Conservation (phyloP, 2,329 filamentous ascomycete species). For the Grosmannia clavigera region DNA sequence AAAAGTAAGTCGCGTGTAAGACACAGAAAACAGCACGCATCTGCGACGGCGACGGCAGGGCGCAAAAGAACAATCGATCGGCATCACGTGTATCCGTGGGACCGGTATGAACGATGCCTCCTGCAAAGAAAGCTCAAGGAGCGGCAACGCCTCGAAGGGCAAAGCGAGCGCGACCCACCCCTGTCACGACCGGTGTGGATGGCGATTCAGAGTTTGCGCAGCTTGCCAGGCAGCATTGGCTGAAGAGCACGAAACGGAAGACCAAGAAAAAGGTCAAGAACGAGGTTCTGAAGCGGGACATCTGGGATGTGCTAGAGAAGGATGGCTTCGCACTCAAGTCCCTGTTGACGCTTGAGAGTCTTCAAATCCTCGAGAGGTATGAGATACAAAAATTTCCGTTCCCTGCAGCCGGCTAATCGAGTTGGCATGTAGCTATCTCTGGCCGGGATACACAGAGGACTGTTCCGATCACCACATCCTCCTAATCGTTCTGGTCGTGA, state of each 20-base stretch:
- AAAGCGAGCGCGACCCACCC: slow-evolving; percentile 16
- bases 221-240: slow-evolving; percentile 76
- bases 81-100: neutral
- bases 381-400: slow-evolving; percentile 6
- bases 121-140: slow-evolving; percentile 47
- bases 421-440: slow-evolving; percentile 56
- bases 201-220: slow-evolving; percentile 61
- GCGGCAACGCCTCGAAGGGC: slow-evolving; percentile 30
- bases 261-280: slow-evolving; percentile 65
- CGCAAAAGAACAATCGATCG: neutral
- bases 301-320: slow-evolving; percentile 81
- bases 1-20: neutral
- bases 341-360: slow-evolving; percentile 71
- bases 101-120: slow-evolving; percentile 33
- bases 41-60: neutral
- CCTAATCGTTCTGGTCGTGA: slow-evolving; percentile 72
- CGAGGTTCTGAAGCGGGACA: slow-evolving; percentile 70
- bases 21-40: neutral
- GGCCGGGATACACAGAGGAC: slow-evolving; percentile 83
- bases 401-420: neutral
- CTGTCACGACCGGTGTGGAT: slow-evolving; percentile 47
- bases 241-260: slow-evolving; percentile 49
- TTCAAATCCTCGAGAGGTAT: slow-evolving; percentile 79
- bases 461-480: slow-evolving; percentile 87
- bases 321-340: slow-evolving; percentile 67